phyloP scores from a whole-genome alignment of 306 rosid genomes.

The Citrullus mucosospermus region DNA sequence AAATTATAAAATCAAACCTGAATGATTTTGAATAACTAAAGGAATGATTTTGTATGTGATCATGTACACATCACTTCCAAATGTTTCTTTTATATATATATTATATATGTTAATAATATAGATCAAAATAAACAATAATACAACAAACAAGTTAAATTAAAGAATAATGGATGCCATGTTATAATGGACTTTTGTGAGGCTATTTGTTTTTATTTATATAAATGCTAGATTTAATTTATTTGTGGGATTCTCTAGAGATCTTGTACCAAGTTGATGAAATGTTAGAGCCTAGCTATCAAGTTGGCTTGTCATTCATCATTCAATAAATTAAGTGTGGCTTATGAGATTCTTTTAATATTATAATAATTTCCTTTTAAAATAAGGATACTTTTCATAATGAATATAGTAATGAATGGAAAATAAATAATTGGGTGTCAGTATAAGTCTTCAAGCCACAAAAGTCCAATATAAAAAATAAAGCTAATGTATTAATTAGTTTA shows the following conservation, averaged over 20 bases:
- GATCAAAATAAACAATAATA: background rate
- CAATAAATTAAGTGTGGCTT: background rate
- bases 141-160: background rate
- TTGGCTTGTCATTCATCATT: background rate
- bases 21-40: too few relatives aligned
- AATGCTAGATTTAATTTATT: background rate
- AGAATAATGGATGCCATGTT: background rate
- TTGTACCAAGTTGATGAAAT: background rate
- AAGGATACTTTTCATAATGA: background rate
- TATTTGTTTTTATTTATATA: background rate
- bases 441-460: too few relatives aligned
- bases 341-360: background rate
- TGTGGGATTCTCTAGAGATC: background rate
- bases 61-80: too few relatives aligned
- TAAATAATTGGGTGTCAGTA: background rate
- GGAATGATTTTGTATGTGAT: too few relatives aligned
- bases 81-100: too few relatives aligned
- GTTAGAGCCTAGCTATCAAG: background rate
- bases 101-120: background rate
- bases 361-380: background rate
- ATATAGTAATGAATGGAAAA: background rate
- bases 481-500: too few relatives aligned
- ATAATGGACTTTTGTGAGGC: background rate
- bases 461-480: too few relatives aligned
- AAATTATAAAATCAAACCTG: too few relatives aligned